These are phyloP conservation scores for Forsythia viridissima DNA, from an alignment of 257 asterid species.

Conservation along the genomic window DNA sequence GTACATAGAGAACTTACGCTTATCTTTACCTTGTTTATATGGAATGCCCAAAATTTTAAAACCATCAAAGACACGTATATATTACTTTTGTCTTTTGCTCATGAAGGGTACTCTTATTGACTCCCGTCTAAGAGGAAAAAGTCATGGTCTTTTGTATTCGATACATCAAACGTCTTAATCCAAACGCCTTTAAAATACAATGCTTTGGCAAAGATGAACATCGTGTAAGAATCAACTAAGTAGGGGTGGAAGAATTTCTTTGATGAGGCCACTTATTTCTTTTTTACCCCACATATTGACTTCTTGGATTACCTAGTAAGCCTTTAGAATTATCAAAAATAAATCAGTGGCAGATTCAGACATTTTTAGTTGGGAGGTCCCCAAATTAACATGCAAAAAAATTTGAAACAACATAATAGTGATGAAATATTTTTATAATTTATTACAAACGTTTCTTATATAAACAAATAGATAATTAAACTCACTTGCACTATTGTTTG, in stretches of 20 bases:
- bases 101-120: conserved; percentile 49
- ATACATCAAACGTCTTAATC: conserved; percentile 47
- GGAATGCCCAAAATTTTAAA: conserved; percentile 46
- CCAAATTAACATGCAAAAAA: too few species aligned
- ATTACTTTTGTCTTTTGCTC: conserved; percentile 48
- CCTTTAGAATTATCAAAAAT: conserved; percentile 25
- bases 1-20: conserved; percentile 49
- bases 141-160: conserved; percentile 37
- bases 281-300: conserved; percentile 57
- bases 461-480: too few species aligned
- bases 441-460: too few species aligned
- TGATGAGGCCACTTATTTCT: conserved; percentile 53
- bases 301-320: conserved; percentile 35
- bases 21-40: conserved; percentile 48
- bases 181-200: conserved; percentile 60
- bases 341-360: too few species aligned
- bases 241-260: conserved; percentile 45
- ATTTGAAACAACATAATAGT: too few species aligned
- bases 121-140: conserved; percentile 44
- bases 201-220: conserved; percentile 52
- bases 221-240: conserved; percentile 42
- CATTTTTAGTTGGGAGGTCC: too few species aligned
- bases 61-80: conserved; percentile 35
- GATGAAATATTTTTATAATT: too few species aligned
- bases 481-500: too few species aligned